phyloP scores from a whole-genome alignment of 148 eudicot genomes.

The Silene latifolia region DNA sequence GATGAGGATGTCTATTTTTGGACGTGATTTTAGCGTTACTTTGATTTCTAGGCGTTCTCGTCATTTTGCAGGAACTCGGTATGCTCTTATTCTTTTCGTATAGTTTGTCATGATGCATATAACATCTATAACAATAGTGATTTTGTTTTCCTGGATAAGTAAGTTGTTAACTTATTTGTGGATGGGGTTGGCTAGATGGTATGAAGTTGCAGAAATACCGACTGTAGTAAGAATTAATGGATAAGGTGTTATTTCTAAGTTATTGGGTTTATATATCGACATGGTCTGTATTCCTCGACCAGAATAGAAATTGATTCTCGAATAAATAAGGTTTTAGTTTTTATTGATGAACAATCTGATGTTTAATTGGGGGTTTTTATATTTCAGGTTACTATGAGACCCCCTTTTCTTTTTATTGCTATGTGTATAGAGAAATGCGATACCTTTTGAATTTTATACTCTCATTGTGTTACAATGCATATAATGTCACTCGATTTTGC shows the following conservation, averaged over 20 bases:
- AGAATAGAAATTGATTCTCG: background rate
- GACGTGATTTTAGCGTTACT: slow-evolving; percentile 88
- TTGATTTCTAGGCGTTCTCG: slow-evolving; percentile 90
- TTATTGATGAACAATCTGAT: background rate
- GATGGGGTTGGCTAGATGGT: background rate
- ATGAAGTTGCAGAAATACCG: background rate
- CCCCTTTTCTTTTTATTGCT: background rate
- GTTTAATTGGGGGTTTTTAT: background rate
- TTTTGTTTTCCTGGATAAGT: background rate
- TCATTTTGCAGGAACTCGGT: slow-evolving; percentile 99
- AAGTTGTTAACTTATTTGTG: background rate
- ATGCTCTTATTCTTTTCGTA: slow-evolving; percentile 17
- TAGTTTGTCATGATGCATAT: background rate
- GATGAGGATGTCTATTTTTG: slow-evolving; percentile 82
- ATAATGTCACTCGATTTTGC: slow-evolving; percentile 6
- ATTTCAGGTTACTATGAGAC: slow-evolving; percentile 4
- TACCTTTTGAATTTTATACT: background rate
- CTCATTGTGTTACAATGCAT: background rate
- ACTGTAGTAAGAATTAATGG: background rate
- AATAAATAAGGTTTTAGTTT: background rate
- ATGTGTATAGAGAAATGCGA: background rate
- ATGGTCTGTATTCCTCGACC: background rate
- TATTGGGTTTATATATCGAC: background rate
- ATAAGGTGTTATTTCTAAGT: background rate
- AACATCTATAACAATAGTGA: background rate